A percentile compares a stretch with the other conserved stretches of the same genome.
phyloP scores from a whole-genome alignment of 257 asterid genomes.

The Nicotiana noctiflora region DNA sequence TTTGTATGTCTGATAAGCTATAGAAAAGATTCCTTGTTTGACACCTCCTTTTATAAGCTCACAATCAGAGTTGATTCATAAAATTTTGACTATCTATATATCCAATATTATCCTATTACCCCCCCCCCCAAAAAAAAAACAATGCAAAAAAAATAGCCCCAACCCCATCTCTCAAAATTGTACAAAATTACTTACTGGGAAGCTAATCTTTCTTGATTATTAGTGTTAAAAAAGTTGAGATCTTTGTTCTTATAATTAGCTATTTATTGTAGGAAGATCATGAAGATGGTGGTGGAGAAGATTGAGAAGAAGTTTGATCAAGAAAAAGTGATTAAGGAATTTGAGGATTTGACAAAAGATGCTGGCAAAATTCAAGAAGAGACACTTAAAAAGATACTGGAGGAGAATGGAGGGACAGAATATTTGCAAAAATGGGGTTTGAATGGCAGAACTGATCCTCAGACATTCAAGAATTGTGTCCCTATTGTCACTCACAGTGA shows the following conservation, averaged over 20 bases:
- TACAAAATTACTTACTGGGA: too few relatives aligned
- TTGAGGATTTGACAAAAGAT: conserved; percentile 54
- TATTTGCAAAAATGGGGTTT: conserved; percentile 10
- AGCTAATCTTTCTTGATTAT: too few relatives aligned
- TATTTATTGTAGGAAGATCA: background rate
- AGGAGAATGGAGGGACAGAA: conserved; percentile 13
- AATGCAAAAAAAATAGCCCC: too few relatives aligned
- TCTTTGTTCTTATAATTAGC: background rate
- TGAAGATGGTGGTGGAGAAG: conserved; percentile 46
- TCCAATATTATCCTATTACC: too few relatives aligned
- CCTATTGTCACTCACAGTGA: conserved; percentile 66
- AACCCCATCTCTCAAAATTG: too few relatives aligned
- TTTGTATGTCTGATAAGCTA: background rate
- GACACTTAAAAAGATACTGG: background rate
- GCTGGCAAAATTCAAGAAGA: conserved; percentile 12
- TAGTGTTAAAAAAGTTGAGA: too few relatives aligned
- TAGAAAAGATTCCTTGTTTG: background rate
- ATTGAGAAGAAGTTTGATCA: conserved; percentile 57
- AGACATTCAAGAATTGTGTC: conserved; percentile 50
- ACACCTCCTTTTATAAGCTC: too few relatives aligned
- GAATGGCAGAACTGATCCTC: conserved; percentile 45
- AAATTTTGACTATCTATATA: too few relatives aligned
- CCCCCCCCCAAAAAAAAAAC: too few relatives aligned
- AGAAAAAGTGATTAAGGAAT: conserved; percentile 52
- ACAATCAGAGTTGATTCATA: too few relatives aligned